phyloP scores from a whole-genome alignment of 495 filamentous ascomycete genomes.

The Podospora pseudoanserina region DNA sequence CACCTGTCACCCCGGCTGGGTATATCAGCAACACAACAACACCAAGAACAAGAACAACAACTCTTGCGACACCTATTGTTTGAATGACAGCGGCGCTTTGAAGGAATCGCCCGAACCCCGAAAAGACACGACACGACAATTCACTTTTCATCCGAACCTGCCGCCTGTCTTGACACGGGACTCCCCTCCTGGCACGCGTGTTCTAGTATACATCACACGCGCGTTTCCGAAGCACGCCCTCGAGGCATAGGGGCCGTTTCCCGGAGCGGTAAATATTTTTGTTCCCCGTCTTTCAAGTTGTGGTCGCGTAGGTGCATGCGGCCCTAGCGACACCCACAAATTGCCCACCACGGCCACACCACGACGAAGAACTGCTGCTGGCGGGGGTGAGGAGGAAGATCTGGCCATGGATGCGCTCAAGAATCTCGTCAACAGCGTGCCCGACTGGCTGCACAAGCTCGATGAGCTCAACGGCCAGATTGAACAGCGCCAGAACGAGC shows the following conservation, averaged over 20 bases:
- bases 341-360: conserved; percentile 26
- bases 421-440: conserved; percentile 60
- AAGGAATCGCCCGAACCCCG: not conserved
- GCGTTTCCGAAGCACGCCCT: not conserved
- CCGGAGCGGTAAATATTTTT: not conserved
- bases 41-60: no score
- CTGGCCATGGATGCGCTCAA: conserved; percentile 60
- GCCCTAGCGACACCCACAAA: conserved; percentile 28
- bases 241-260: not conserved
- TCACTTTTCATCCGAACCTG: not conserved
- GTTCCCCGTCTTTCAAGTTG: not conserved
- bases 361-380: conserved; percentile 12
- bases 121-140: not conserved
- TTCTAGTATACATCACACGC: not conserved
- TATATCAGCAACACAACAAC: not conserved
- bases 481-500: conserved; percentile 64
- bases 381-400: conserved; percentile 31
- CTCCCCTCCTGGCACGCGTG: not conserved
- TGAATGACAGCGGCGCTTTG: not conserved
- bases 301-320: conserved; percentile 26
- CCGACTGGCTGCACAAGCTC: conserved; percentile 63
- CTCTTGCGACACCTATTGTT: not conserved
- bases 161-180: not conserved
- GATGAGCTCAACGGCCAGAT: conserved; percentile 69
- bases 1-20: not conserved